These are phyloP conservation scores for Kluyveromyces wickerhamii DNA, from an alignment of 805 yeast genomes.

Conservation along the genomic window DNA sequence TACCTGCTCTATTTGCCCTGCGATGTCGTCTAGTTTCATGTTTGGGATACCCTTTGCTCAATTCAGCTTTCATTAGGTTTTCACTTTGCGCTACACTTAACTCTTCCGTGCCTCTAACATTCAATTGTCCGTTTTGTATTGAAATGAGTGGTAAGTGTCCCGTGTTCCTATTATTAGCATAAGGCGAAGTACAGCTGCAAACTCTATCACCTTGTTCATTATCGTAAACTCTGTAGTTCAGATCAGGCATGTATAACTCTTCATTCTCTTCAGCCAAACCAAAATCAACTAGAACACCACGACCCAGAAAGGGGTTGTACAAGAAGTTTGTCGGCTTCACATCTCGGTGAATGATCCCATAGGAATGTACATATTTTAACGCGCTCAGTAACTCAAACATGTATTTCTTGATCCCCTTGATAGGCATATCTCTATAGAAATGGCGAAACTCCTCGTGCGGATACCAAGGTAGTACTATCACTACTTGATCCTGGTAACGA, in stretches of 20 bases:
- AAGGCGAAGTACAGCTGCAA: constrained; percentile 3
- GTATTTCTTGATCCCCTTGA: constrained; percentile 73
- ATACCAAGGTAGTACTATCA: constrained; percentile 87
- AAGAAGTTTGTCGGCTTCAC: constrained; percentile 78
- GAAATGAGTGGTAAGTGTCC: constrained; percentile 19
- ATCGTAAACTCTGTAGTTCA: constrained; percentile 7
- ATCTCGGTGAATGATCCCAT: constrained; percentile 85
- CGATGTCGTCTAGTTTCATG: constrained; percentile 83
- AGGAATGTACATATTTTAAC: constrained; percentile 54
- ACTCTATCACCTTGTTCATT: constrained; percentile 6
- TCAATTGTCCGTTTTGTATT: constrained; percentile 27
- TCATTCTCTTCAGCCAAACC: constrained; percentile 73
- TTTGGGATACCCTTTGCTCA: constrained; percentile 66
- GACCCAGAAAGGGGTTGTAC: constrained; percentile 55
- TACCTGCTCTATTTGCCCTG: constrained; percentile 95
- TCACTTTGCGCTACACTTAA: constrained; percentile 4
- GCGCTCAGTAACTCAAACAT: constrained; percentile 73
- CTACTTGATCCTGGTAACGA: constrained; percentile 82
- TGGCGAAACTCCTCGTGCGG: constrained; percentile 86
- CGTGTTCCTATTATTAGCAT: constrained; percentile 1
- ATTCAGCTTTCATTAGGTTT: constrained; percentile 15
- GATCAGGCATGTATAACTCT: constrained; percentile 9
- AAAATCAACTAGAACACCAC: constrained; percentile 85
- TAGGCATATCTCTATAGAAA: constrained; percentile 71
- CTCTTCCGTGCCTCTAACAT: constrained; percentile 19